Percentiles rank a stretch among this genome's conserved stretches.
Evolutionary conservation across 2,329 filamentous ascomycete genomes (phyloP).

Genomic region (Ophiosphaerella narmari): DNA sequence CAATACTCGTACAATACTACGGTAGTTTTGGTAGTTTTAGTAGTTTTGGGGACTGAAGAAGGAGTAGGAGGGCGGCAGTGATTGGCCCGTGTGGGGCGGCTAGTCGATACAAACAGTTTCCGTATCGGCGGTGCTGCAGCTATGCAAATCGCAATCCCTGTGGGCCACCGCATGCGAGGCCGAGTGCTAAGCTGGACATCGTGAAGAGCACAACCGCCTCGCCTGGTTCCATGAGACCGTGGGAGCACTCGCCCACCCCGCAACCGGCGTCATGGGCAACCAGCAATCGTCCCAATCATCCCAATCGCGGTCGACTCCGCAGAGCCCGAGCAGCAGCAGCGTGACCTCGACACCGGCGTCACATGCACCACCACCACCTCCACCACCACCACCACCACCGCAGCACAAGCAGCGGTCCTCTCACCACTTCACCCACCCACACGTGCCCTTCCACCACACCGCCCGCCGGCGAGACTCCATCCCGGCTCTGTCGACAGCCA

Average conservation of each 20-base stretch:
- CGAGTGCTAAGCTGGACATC: conserved; percentile 15
- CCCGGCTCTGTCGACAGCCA: conserved; percentile 44
- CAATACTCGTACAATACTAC: too few relatives aligned
- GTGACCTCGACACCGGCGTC: conserved; percentile 5
- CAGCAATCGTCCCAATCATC: conserved; percentile 19
- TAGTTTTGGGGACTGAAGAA: neutral
- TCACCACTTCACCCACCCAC: conserved; percentile 49
- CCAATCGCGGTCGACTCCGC: conserved; percentile 33
- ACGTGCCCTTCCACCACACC: conserved; percentile 26
- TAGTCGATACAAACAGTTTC: neutral
- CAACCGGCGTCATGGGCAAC: conserved; percentile 38
- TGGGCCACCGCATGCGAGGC: conserved; percentile 21
- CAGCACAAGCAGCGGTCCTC: neutral
- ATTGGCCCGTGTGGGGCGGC: conserved; percentile 22
- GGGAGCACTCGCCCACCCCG: conserved; percentile 2
- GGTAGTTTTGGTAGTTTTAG: too few relatives aligned
- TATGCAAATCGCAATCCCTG: conserved; percentile 24
- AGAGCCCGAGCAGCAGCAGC: conserved; percentile 28
- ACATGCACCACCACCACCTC: neutral
- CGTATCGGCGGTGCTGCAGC: conserved; percentile 24
- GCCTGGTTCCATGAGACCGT: neutral
- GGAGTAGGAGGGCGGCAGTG: neutral
- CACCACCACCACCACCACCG: too few relatives aligned
- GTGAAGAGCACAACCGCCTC: neutral
- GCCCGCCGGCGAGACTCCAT: conserved; percentile 48